Conservation (phyloP, 495 filamentous ascomycete species). For the Trypethelium eluteriae region DNA sequence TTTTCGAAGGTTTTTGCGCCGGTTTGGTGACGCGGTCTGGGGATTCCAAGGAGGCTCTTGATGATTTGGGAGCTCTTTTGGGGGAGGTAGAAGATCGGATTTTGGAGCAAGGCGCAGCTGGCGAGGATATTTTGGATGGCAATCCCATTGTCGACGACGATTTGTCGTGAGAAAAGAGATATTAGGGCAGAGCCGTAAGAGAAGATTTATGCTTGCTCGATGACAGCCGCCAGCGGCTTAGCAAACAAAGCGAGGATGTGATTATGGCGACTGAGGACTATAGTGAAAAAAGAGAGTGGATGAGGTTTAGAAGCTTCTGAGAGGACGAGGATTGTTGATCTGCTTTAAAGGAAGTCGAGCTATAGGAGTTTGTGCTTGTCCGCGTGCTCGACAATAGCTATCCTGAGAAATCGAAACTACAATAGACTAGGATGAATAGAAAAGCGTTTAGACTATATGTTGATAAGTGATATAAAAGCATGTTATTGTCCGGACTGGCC, state of each 20-base stretch:
- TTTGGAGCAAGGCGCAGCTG: not conserved
- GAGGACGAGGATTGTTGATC: not conserved
- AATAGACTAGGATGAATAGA: not conserved
- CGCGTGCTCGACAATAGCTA: not conserved
- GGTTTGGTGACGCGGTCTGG: not conserved
- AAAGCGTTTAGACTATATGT: not conserved
- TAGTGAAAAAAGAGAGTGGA: not conserved
- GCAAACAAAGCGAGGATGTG: not conserved
- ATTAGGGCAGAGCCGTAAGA: not conserved
- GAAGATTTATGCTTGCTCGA: not conserved
- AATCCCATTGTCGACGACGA: not conserved
- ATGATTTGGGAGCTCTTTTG: not conserved
- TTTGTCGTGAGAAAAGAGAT: not conserved
- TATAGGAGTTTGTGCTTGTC: not conserved
- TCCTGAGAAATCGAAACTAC: not conserved
- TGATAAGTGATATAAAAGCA: not conserved
- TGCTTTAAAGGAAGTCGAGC: not conserved
- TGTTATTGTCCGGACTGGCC: not conserved
- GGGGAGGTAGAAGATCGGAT: not conserved
- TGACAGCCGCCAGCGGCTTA: slow-evolving; percentile 4
- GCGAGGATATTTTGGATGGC: not conserved
- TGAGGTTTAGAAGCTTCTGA: not conserved
- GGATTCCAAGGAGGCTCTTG: not conserved
- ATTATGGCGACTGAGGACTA: not conserved
- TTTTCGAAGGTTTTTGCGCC: not conserved